Conservation (phyloP, 345 rosid species). For the Citrus trifoliata region DNA sequence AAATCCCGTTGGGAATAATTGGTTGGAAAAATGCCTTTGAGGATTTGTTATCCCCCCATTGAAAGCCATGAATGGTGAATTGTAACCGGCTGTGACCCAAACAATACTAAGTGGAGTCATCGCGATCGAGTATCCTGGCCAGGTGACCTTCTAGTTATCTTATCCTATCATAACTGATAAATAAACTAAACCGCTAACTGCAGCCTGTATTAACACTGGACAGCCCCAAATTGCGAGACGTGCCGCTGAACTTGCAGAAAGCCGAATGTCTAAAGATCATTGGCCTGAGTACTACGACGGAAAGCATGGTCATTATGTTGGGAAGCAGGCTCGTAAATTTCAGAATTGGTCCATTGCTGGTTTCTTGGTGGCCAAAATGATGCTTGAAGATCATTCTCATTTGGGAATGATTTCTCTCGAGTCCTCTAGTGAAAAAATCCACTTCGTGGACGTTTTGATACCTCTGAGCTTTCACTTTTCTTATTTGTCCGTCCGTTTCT, state of each 20-base stretch:
- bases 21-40: slow-evolving; percentile 72
- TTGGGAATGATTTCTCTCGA: slow-evolving; percentile 61
- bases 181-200: slow-evolving; percentile 38
- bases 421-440: slow-evolving; percentile 18
- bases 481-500: not conserved
- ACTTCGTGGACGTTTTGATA: slow-evolving; percentile 49
- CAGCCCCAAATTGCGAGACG: slow-evolving; percentile 63
- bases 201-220: slow-evolving; percentile 66
- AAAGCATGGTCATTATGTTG: slow-evolving; percentile 44
- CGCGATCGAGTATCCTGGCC: slow-evolving; percentile 83
- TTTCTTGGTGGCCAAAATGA: slow-evolving; percentile 64
- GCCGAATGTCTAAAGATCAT: slow-evolving; percentile 50
- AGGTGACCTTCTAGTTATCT: slow-evolving; percentile 22
- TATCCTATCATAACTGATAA: not conserved
- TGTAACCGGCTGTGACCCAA: slow-evolving; percentile 62
- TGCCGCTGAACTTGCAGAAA: slow-evolving; percentile 53
- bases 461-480: too few species aligned
- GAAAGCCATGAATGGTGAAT: slow-evolving; percentile 64
- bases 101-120: slow-evolving; percentile 69
- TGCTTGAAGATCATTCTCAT: slow-evolving; percentile 70
- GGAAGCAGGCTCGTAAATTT: slow-evolving; percentile 63
- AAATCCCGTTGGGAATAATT: slow-evolving; percentile 70
- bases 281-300: slow-evolving; percentile 81
- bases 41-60: slow-evolving; percentile 62
- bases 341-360: slow-evolving; percentile 77